A percentile compares a stretch with the other conserved stretches of the same genome.
phyloP scores from a whole-genome alignment of 1,284 basidiomycete genomes.

The Lentinula novae-zelandiae region DNA sequence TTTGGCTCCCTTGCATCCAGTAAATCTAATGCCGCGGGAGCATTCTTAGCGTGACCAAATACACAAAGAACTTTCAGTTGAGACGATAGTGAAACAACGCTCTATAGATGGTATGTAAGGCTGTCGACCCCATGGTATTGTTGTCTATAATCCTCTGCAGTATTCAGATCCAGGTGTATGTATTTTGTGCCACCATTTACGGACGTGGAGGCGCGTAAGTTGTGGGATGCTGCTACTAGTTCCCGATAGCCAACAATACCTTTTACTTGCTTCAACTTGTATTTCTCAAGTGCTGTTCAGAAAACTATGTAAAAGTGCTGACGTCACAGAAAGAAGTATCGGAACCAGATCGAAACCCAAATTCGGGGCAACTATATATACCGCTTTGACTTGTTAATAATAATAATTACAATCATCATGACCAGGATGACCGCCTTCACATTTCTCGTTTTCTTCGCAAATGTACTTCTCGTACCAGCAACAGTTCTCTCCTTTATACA shows the following conservation, averaged over 20 bases:
- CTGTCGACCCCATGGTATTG: conserved; percentile 5
- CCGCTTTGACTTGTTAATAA: too few relatives aligned
- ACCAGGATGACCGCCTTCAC: not conserved
- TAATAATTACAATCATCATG: not conserved
- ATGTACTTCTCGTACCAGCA: not conserved
- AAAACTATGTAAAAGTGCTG: too few relatives aligned
- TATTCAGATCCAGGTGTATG: conserved; percentile 78
- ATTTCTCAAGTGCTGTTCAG: too few relatives aligned
- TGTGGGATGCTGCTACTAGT: conserved; percentile 58
- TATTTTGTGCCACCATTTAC: conserved; percentile 72
- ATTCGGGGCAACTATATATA: too few relatives aligned
- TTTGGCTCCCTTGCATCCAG: not conserved
- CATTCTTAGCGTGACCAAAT: conserved; percentile 69
- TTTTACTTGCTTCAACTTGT: not conserved
- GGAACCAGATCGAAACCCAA: too few relatives aligned
- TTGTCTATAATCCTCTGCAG: conserved; percentile 33
- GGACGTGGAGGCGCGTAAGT: conserved; percentile 57
- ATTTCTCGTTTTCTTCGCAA: not conserved
- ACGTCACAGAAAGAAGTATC: too few relatives aligned
- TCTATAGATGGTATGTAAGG: conserved; percentile 67
- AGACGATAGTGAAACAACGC: conserved; percentile 75
- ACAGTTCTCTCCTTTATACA: not conserved
- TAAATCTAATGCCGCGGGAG: not conserved
- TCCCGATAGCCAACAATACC: not conserved
- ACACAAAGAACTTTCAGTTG: conserved; percentile 75